A percentile compares a stretch with the other conserved stretches of the same genome.
These are phyloP conservation scores for Sabuloglossum arenarium DNA, from an alignment of 495 filamentous ascomycete species.

Conservation along the genomic window DNA sequence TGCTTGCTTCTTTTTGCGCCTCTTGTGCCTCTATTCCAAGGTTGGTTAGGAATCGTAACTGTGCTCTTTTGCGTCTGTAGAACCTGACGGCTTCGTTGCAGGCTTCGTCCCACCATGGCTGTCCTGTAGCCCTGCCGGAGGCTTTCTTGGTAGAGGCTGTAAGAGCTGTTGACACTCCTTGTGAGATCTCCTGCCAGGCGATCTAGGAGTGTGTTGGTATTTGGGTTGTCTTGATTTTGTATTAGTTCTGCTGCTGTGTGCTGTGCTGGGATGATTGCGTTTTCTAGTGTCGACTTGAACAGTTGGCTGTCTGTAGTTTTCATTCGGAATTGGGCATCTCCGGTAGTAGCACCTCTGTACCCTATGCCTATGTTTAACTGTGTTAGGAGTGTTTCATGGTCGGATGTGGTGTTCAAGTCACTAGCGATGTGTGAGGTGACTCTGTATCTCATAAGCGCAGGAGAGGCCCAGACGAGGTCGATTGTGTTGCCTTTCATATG, in stretches of 20 bases:
- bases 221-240: not conserved
- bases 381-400: not conserved
- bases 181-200: not conserved
- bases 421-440: not conserved
- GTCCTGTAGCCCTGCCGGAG: not conserved
- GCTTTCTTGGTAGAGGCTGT: not conserved
- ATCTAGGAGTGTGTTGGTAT: not conserved
- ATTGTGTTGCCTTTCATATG: not conserved
- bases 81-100: not conserved
- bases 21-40: not conserved
- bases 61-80: not conserved
- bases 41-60: not conserved
- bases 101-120: not conserved
- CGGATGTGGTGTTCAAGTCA: not conserved
- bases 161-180: not conserved
- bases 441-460: not conserved
- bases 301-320: not conserved
- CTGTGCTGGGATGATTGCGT: not conserved
- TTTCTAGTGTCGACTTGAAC: not conserved
- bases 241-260: not conserved
- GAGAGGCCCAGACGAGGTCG: not conserved
- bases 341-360: not conserved
- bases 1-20: not conserved
- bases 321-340: not conserved
- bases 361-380: not conserved